Evolutionary conservation across 768 basidiomycete genomes (phyloP).

Genomic region (Lentinus brumalis): DNA sequence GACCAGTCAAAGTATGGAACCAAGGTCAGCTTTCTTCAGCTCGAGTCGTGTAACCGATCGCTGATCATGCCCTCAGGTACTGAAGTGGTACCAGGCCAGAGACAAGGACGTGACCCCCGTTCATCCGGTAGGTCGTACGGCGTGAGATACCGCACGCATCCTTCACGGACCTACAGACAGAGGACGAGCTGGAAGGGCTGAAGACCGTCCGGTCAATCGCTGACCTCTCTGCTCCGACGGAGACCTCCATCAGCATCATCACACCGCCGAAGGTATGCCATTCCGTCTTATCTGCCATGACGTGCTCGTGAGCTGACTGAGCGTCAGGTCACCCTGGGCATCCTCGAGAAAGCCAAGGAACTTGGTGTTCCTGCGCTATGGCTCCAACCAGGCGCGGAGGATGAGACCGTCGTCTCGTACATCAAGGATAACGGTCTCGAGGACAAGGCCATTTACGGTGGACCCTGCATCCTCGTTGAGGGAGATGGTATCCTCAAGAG

Average conservation of each 20-base stretch:
- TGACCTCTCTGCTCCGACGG: constrained; percentile 57
- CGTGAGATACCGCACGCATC: background rate
- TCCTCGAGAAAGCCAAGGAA: constrained; percentile 69
- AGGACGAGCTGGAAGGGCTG: constrained; percentile 67
- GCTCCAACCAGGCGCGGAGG: constrained; percentile 89
- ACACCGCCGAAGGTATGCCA: constrained; percentile 67
- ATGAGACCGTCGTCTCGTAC: constrained; percentile 60
- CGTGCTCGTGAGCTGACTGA: background rate
- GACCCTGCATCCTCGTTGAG: constrained; percentile 79
- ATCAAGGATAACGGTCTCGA: constrained; percentile 65
- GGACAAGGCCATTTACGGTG: constrained; percentile 75
- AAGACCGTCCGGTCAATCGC: constrained; percentile 55
- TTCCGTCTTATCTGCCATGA: background rate
- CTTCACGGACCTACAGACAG: constrained; percentile 49
- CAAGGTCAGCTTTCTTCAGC: constrained; percentile 44
- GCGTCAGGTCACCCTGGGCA: constrained; percentile 63
- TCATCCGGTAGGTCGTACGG: constrained; percentile 57
- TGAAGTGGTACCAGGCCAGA: constrained; percentile 75
- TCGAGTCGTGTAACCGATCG: background rate
- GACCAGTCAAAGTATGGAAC: constrained; percentile 80
- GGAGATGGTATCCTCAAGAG: constrained; percentile 57
- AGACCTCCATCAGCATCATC: constrained; percentile 78
- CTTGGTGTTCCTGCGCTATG: constrained; percentile 77
- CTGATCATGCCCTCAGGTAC: constrained; percentile 46
- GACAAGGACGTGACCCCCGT: constrained; percentile 66